Evolutionary conservation across 2,329 filamentous ascomycete species (phyloP).

Genomic region (Davidsoniella australis): DNA sequence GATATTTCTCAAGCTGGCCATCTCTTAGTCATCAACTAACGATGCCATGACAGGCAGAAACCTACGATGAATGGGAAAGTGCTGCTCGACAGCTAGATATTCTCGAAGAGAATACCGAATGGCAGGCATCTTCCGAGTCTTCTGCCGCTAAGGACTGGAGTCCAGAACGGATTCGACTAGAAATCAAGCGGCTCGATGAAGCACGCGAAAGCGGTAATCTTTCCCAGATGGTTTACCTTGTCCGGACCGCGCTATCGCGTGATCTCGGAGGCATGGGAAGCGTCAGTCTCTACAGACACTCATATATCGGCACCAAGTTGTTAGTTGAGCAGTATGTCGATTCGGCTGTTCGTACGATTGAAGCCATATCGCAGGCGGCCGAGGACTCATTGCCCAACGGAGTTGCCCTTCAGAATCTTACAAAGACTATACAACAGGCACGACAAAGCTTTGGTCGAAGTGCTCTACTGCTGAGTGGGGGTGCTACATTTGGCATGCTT

Average conservation of each 20-base stretch:
- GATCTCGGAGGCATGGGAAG: constrained; percentile 78
- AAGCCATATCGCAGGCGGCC: constrained; percentile 48
- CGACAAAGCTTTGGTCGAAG: constrained; percentile 74
- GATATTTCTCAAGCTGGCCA: too few species aligned
- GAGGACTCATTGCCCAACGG: constrained; percentile 29
- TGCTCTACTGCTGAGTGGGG: constrained; percentile 67
- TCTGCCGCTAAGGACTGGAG: constrained; percentile 45
- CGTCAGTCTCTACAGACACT: constrained; percentile 64
- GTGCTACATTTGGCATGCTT: constrained; percentile 81
- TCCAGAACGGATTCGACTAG: constrained; percentile 46
- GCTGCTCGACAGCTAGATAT: constrained; percentile 63
- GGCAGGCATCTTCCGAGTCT: constrained; percentile 43
- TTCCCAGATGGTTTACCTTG: constrained; percentile 58
- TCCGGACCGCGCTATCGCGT: constrained; percentile 64
- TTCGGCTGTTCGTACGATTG: constrained; percentile 58
- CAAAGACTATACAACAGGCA: constrained; percentile 54
- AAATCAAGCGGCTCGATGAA: constrained; percentile 57
- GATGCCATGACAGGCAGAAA: constrained; percentile 37
- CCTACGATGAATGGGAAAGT: constrained; percentile 53
- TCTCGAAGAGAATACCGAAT: constrained; percentile 63
- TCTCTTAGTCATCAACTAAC: neutral
- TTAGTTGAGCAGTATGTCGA: constrained; percentile 78
- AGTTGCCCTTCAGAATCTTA: constrained; percentile 38
- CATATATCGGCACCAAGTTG: constrained; percentile 70
- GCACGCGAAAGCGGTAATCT: constrained; percentile 58